Conservation (phyloP, 345 rosid genomes). For the Melaleuca alternifolia region DNA sequence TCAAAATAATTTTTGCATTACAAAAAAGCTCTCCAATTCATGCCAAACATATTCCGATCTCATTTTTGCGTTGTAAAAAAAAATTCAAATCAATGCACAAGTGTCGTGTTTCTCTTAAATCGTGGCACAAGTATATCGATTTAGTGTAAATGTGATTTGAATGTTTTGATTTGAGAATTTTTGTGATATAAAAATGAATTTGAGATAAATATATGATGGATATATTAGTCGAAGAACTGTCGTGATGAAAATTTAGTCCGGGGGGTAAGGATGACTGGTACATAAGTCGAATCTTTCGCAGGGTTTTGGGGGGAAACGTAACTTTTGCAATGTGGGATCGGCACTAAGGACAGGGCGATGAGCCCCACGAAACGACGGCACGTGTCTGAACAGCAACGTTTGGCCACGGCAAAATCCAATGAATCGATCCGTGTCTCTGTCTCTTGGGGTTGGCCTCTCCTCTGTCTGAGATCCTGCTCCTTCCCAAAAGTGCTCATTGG, state of each 20-base stretch:
- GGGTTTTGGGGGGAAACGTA: not conserved
- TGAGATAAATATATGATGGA: not conserved
- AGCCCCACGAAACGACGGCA: not conserved
- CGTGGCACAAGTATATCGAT: accelerated
- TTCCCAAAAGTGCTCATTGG: no score
- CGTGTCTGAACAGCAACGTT: not conserved
- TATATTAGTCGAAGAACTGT: not conserved
- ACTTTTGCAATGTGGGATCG: not conserved
- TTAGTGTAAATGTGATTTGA: not conserved
- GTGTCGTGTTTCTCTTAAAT: no score
- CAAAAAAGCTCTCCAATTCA: not conserved
- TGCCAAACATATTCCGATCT: accelerated
- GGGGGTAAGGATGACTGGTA: no score
- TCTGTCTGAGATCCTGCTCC: no score
- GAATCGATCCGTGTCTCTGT: not conserved
- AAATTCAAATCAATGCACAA: no score
- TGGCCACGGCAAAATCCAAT: not conserved
- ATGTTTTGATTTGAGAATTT: not conserved
- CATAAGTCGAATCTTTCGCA: no score
- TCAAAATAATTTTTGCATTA: not conserved
- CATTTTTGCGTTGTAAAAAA: no score
- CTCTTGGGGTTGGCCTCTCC: not conserved
- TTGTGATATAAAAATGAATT: accelerated
- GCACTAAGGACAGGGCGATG: not conserved
- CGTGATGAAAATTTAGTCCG: not conserved